Conservation (phyloP, 805 yeast species). For the Torulaspora maleeae region DNA sequence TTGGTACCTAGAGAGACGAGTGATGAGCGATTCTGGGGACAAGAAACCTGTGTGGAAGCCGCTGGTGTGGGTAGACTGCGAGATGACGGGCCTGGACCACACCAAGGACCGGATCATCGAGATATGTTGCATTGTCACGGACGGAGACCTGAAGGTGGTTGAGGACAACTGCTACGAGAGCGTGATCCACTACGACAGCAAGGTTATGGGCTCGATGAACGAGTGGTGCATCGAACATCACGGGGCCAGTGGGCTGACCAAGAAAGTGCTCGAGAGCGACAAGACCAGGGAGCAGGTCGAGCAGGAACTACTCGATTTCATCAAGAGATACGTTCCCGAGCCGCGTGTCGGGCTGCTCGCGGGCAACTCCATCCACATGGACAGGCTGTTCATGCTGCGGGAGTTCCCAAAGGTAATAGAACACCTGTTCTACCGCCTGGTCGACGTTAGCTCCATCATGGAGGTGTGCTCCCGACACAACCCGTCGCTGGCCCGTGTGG, state of each 20-base stretch:
- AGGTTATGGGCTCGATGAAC: constrained; percentile 65
- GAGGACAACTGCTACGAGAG: constrained; percentile 66
- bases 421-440: constrained; percentile 64
- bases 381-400: constrained; percentile 71
- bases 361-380: constrained; percentile 92
- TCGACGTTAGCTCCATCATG: constrained; percentile 84
- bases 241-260: constrained; percentile 69
- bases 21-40: not conserved
- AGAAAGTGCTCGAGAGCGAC: constrained; percentile 53
- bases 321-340: constrained; percentile 50
- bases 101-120: constrained; percentile 81
- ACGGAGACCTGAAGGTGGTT: constrained; percentile 65
- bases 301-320: constrained; percentile 55
- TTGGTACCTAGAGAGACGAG: constrained; percentile 3
- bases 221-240: constrained; percentile 88
- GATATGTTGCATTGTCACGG: constrained; percentile 86
- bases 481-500: constrained; percentile 47
- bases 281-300: constrained; percentile 61
- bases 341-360: constrained; percentile 66
- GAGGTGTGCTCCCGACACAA: constrained; percentile 80
- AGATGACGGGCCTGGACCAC: constrained; percentile 94
- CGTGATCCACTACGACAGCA: constrained; percentile 64
- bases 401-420: constrained; percentile 77
- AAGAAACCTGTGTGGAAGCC: constrained; percentile 29
- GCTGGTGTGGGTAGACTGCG: constrained; percentile 95